A percentile compares a stretch with the other conserved stretches of the same genome.
phyloP scores from a whole-genome alignment of 805 yeast species.

The Lipomyces sp. region DNA sequence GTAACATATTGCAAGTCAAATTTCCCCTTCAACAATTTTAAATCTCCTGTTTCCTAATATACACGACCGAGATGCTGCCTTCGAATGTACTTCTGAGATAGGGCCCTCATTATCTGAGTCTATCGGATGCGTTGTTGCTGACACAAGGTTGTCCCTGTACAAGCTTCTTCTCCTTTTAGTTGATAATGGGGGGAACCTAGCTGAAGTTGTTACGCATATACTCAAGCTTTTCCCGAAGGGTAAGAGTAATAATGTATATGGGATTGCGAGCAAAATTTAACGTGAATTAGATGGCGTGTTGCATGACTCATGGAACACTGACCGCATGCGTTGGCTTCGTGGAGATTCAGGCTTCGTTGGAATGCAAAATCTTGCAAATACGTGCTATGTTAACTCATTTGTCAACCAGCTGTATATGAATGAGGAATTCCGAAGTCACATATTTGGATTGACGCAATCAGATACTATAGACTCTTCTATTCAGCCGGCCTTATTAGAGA shows the following conservation, averaged over 20 bases:
- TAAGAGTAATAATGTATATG: not conserved
- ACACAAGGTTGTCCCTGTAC: slow-evolving; percentile 17
- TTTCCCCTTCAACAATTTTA: slow-evolving; percentile 1
- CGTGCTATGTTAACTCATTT: slow-evolving; percentile 34
- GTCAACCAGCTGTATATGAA: slow-evolving; percentile 34
- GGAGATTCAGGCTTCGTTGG: slow-evolving; percentile 30
- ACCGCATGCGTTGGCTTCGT: slow-evolving; percentile 30
- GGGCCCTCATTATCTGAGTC: not conserved
- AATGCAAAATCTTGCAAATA: slow-evolving; percentile 31
- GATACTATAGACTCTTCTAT: not conserved
- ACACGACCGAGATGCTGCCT: not conserved
- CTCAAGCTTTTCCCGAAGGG: slow-evolving; percentile 19
- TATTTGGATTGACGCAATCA: slow-evolving; percentile 18
- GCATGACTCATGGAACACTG: slow-evolving; percentile 28
- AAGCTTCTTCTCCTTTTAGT: slow-evolving; percentile 10
- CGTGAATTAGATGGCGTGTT: slow-evolving; percentile 8
- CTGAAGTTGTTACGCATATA: slow-evolving; percentile 2
- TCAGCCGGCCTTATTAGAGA: slow-evolving; percentile 10
- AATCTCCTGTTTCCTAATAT: slow-evolving; percentile 19
- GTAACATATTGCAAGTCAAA: not conserved
- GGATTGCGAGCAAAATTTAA: not conserved
- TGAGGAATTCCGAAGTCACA: slow-evolving; percentile 18
- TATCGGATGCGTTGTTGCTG: slow-evolving; percentile 17
- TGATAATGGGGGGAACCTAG: not conserved
- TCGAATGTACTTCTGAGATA: not conserved